These are phyloP conservation scores for Naganishia vishniacii DNA, from an alignment of 768 basidiomycete species.

Conservation along the genomic window DNA sequence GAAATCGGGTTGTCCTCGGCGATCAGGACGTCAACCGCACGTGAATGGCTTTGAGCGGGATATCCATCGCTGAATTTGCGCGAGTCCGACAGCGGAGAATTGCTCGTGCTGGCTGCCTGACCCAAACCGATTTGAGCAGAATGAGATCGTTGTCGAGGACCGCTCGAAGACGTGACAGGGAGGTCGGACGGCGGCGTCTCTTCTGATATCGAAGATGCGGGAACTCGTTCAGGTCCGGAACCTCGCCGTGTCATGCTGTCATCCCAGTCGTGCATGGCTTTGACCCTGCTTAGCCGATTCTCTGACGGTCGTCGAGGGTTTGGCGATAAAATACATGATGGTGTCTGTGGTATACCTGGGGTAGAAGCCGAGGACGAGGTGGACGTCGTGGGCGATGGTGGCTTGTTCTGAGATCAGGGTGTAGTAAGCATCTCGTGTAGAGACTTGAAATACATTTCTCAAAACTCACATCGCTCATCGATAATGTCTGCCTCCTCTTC, in stretches of 20 bases:
- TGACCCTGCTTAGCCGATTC: conserved; percentile 60
- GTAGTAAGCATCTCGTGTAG: background rate
- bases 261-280: conserved; percentile 74
- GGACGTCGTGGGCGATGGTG: conserved; percentile 86
- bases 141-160: conserved; percentile 62
- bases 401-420: conserved; percentile 39
- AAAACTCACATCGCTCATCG: conserved; percentile 40
- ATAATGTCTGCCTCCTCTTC: conserved; percentile 59
- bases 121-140: conserved; percentile 64
- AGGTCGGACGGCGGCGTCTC: conserved; percentile 57
- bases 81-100: conserved; percentile 6
- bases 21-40: conserved; percentile 84
- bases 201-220: conserved; percentile 74
- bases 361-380: conserved; percentile 87
- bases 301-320: conserved; percentile 76
- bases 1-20: conserved; percentile 99
- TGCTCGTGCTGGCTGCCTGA: background rate
- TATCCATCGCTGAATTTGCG: conserved; percentile 13
- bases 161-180: background rate
- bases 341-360: conserved; percentile 47
- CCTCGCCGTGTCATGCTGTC: conserved; percentile 60
- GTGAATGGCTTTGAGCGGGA: conserved; percentile 48
- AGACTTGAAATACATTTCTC: no score
- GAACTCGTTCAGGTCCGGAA: conserved; percentile 79
- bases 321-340: conserved; percentile 26